Percentiles rank a stretch among this genome's conserved stretches.
These are phyloP conservation scores for Flaveria ramosissima DNA, from an alignment of 129 eudicot genomes.

Conservation along the genomic window DNA sequence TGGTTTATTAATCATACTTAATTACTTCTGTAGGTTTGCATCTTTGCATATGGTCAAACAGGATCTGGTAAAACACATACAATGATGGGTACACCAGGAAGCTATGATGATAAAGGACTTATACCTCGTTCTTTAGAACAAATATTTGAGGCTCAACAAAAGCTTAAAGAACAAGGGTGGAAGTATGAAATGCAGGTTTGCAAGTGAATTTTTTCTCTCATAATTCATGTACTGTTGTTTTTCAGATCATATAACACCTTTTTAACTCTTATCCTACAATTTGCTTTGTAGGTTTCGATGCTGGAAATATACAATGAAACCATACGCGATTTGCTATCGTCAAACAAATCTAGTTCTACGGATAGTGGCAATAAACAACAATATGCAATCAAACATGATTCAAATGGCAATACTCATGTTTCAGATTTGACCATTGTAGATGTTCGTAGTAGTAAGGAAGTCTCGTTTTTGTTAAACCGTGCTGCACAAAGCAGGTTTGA, in stretches of 20 bases:
- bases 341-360: slow-evolving; percentile 57
- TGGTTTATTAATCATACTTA: background rate
- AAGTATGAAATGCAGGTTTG: slow-evolving; percentile 95
- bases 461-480: slow-evolving; percentile 76
- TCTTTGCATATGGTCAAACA: slow-evolving; percentile 97
- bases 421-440: slow-evolving; percentile 89
- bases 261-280: background rate
- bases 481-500: slow-evolving; percentile 91
- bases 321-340: slow-evolving; percentile 78
- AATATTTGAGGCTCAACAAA: slow-evolving; percentile 76
- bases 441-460: slow-evolving; percentile 85
- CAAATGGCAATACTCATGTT: slow-evolving; percentile 82
- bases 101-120: slow-evolving; percentile 68
- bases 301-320: slow-evolving; percentile 95
- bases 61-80: slow-evolving; percentile 99
- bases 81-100: slow-evolving; percentile 97
- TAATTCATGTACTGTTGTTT: background rate
- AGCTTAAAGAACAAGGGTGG: slow-evolving; percentile 87
- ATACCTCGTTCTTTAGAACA: slow-evolving; percentile 94
- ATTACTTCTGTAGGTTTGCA: slow-evolving; percentile 63
- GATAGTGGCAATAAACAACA: slow-evolving; percentile 56
- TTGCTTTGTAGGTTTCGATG: slow-evolving; percentile 74
- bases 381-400: slow-evolving; percentile 84
- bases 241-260: slow-evolving; percentile 4
- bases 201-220: background rate